These are phyloP conservation scores for Colletotrichum costaricense DNA, from an alignment of 2,329 filamentous ascomycete genomes.

Conservation along the genomic window DNA sequence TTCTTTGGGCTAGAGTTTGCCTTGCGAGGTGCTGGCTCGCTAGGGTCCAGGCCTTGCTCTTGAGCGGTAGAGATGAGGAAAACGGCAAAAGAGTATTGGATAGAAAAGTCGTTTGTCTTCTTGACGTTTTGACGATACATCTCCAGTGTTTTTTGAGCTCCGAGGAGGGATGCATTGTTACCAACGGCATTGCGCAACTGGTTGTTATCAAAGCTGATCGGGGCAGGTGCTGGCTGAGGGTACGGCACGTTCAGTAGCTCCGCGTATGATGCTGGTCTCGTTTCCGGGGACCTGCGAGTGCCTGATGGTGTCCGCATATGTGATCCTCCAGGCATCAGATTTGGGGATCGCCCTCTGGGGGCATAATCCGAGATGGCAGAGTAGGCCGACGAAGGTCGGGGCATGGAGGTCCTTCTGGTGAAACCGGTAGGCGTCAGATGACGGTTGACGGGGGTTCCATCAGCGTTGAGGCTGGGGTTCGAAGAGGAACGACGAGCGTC, in stretches of 20 bases:
- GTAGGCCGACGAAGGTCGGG: slow-evolving; percentile 81
- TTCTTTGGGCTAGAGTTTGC: slow-evolving; percentile 58
- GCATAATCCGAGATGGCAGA: slow-evolving; percentile 78
- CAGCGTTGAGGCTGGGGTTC: slow-evolving; percentile 60
- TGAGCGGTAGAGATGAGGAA: slow-evolving; percentile 92
- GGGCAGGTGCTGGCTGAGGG: slow-evolving; percentile 77
- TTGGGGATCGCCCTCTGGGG: slow-evolving; percentile 71
- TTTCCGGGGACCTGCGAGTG: slow-evolving; percentile 67
- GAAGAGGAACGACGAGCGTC: slow-evolving; percentile 57
- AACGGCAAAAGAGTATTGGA: slow-evolving; percentile 96
- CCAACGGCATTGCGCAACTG: slow-evolving; percentile 83
- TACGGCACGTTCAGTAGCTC: slow-evolving; percentile 78
- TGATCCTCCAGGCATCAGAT: slow-evolving; percentile 52
- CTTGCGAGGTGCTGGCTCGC: slow-evolving; percentile 58
- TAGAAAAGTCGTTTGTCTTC: slow-evolving; percentile 90
- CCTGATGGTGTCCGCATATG: slow-evolving; percentile 59
- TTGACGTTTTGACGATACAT: slow-evolving; percentile 98
- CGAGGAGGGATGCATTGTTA: slow-evolving; percentile 89
- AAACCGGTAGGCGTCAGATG: slow-evolving; percentile 71
- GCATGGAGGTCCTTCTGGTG: slow-evolving; percentile 67
- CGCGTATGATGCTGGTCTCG: slow-evolving; percentile 63
- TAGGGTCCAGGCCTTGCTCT: slow-evolving; percentile 73
- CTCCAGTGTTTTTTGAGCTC: slow-evolving; percentile 92
- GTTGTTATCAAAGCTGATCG: slow-evolving; percentile 82
- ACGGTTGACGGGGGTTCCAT: slow-evolving; percentile 64